Evolutionary conservation across 192 early-diverging fungal genomes (phyloP), one percentile per base, ranked within the genome.

Genomic region (Backusella macrospora): DNA sequence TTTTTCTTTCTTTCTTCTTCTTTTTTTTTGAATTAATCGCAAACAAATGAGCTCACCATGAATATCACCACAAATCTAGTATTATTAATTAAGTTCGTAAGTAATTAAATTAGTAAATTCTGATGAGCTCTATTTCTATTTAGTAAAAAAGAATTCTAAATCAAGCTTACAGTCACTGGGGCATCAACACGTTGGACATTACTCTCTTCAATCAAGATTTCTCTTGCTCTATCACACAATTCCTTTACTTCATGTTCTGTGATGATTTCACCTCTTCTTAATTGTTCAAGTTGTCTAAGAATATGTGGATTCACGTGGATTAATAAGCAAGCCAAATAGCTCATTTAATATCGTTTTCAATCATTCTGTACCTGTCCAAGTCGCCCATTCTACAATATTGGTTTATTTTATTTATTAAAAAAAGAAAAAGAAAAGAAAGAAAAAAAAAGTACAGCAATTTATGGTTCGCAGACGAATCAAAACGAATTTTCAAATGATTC

Each of bases 151-250:
- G 7, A 14, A 34, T 12, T 29, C 62, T 7, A 74, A 26, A 40
- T n/a, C 44, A 44, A 14, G 76, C 79, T 76, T 81, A 92, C 92
- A 62, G 96, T 98, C 7, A 97, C 95, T n/a, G 95, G 97, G 26
- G 97, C 94, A 82, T 95, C 95, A 7, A 97, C 93, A 64, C 91
- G 87, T 81, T 97, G 96, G 23, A 99, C 97, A 78, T 99, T 99
- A 77, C 91, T 92, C 82, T 99, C 97, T 76, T 99, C 97, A 38
- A 96, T 88, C 18, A 99, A 86, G 72, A 99, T 96, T 81, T 99
- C 97, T 71, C 95, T 88, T 26, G 97, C 97, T 83, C 96, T 97
- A 59, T 89, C 82, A 83, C 97, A 99, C 37, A 99, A 86, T 72
- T 94, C 93, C 73, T 94, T 95, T 55, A 99, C 97, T 83, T 98